Percentiles rank a stretch among this genome's conserved stretches.
These are phyloP conservation scores for Neofusicoccum laricinum DNA, from an alignment of 2,329 filamentous ascomycete genomes.

Conservation along the genomic window DNA sequence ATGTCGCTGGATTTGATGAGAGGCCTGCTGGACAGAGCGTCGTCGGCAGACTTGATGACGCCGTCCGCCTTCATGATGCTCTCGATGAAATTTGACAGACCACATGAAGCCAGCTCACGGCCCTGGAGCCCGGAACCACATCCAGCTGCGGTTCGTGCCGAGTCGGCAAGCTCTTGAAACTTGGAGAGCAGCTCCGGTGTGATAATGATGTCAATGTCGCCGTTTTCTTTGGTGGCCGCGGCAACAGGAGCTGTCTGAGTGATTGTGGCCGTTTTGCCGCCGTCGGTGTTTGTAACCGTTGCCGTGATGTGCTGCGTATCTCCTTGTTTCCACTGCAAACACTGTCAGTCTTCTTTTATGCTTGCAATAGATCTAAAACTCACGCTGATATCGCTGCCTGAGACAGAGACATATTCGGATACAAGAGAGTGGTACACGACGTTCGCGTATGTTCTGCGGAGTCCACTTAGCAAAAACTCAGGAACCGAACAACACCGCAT, in stretches of 20 bases:
- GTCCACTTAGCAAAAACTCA: background rate
- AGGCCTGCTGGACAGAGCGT: background rate
- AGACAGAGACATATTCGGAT: background rate
- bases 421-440: background rate
- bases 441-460: background rate
- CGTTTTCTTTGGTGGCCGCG: background rate
- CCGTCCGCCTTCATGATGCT: background rate
- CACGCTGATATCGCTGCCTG: background rate
- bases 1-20: background rate
- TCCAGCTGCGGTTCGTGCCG: background rate
- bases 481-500: no score
- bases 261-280: background rate
- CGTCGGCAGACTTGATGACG: background rate
- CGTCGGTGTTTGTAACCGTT: background rate
- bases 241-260: background rate
- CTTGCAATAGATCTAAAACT: background rate
- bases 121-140: background rate
- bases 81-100: background rate
- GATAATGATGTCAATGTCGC: background rate
- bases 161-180: background rate
- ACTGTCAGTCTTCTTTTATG: no score
- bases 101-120: background rate
- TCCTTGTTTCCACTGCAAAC: background rate
- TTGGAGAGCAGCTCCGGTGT: background rate
- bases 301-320: background rate